phyloP scores from a whole-genome alignment of 805 yeast species.

The Schwanniomyces sp. region DNA sequence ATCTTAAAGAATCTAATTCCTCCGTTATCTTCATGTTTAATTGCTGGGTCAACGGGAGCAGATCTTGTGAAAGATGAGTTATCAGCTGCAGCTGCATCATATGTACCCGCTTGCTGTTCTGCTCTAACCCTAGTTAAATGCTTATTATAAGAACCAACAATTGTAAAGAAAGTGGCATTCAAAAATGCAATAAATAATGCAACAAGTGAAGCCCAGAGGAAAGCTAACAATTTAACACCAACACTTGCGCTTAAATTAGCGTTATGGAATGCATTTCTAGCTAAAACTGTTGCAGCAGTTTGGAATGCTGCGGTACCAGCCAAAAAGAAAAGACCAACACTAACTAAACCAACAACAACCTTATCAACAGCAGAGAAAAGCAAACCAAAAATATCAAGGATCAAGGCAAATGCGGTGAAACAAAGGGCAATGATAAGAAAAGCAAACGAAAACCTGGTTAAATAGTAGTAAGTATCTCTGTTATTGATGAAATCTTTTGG shows the following conservation, averaged over 20 bases:
- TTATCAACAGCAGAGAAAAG: slow-evolving; percentile 57
- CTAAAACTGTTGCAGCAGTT: slow-evolving; percentile 79
- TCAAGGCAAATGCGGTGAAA: slow-evolving; percentile 61
- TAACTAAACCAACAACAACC: slow-evolving; percentile 51
- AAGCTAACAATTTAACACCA: slow-evolving; percentile 59
- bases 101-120: slow-evolving; percentile 17
- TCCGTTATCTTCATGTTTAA: slow-evolving; percentile 40
- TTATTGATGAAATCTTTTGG: slow-evolving; percentile 54
- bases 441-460: slow-evolving; percentile 66
- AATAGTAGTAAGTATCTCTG: slow-evolving; percentile 60
- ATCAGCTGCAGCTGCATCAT: slow-evolving; percentile 21
- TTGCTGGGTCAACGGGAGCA: slow-evolving; percentile 20
- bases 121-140: slow-evolving; percentile 44
- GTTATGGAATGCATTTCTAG: slow-evolving; percentile 62
- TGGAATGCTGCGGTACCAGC: slow-evolving; percentile 66
- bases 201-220: slow-evolving; percentile 71
- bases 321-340: slow-evolving; percentile 52
- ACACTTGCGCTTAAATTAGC: slow-evolving; percentile 45
- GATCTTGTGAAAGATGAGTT: slow-evolving; percentile 44
- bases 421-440: slow-evolving; percentile 59
- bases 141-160: slow-evolving; percentile 49
- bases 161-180: slow-evolving; percentile 50
- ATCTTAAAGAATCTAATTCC: slow-evolving; percentile 80
- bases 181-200: slow-evolving; percentile 50
- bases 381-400: slow-evolving; percentile 54